Evolutionary conservation across 371 early-diverging fungal genomes (phyloP).

Genomic region (Neoconidiobolus thromboides): DNA sequence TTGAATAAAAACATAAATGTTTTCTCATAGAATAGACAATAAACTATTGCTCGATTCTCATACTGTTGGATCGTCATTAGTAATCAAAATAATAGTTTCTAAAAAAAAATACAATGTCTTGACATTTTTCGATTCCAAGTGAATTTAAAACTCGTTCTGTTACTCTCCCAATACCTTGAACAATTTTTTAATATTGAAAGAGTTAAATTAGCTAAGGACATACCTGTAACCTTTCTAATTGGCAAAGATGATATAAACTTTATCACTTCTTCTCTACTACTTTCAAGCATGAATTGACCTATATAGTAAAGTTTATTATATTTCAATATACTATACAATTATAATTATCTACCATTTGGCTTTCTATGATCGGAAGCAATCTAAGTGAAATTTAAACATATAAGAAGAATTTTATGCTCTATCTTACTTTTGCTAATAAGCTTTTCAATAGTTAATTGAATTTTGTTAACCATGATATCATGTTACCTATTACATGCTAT

Average conservation of each 20-base stretch:
- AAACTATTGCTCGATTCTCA: too few relatives aligned
- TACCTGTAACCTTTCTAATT: slow-evolving; percentile 3
- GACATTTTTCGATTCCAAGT: slow-evolving; percentile 3
- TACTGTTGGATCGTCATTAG: too few relatives aligned
- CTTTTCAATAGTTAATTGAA: background rate
- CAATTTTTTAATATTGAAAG: background rate
- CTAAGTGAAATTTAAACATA: background rate
- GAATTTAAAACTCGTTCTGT: slow-evolving; percentile 3
- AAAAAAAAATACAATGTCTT: background rate
- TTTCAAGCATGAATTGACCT: background rate
- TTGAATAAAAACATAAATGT: too few relatives aligned
- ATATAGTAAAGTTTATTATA: background rate
- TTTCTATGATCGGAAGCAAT: slow-evolving; percentile 2
- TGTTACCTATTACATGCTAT: background rate
- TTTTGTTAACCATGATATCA: background rate
- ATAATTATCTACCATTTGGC: slow-evolving; percentile 1
- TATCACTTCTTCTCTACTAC: background rate
- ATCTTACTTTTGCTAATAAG: background rate
- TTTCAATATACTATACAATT: background rate
- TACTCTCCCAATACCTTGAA: slow-evolving; percentile 2
- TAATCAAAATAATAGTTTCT: too few relatives aligned
- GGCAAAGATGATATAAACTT: background rate
- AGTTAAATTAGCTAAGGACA: background rate
- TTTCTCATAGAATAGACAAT: too few relatives aligned
- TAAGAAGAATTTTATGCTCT: background rate